Evolutionary conservation across 306 rosid genomes (phyloP), one percentile per base, ranked within the genome.

Genomic region (Geum urbanum): DNA sequence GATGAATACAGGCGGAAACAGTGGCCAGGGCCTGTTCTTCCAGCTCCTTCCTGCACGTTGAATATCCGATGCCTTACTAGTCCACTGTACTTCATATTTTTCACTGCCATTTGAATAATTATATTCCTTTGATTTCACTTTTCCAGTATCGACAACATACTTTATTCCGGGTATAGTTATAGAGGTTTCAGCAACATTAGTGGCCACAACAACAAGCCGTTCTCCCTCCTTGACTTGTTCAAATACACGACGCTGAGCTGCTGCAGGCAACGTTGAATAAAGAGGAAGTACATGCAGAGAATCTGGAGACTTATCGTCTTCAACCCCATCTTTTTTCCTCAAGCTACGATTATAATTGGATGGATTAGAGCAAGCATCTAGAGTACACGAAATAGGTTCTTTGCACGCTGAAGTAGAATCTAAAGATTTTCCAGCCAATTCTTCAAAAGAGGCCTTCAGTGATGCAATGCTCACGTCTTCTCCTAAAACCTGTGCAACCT

Each of bases 171-270:
- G 98, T 69, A 92, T 92, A 37, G 96, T 92, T 71, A 92, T 71
- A 27, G 98, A 92, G 71, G 98, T 92, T 85, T 92, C 98, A 16
- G 98, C 96, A 75, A 90, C 98, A 84, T 92, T 90, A 19, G 96
- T 92, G 53, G 96, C 96, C 75, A 90, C 82, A 60, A 90, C 96
- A 71, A 92, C 77, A 51, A 92, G 96, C 48, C 98, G 80, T 67
- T 85, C 87, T 69, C 88, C 96, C 69, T 88, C 96, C 76, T 81
- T 81, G 45, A 90, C 89, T 67, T 67, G 83, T 67, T 86, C 92
- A 73, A 92, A 90, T 62, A 92, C 90, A 41, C 82, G 84, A 75
- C 85, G 92, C 80, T 90, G 96, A 48, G 89, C 88, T 59, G 87
- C 85, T 50, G 96, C 96, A 56, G 96, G 88, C 37, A 92, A 89